These are phyloP conservation scores for Euryodendron excelsum DNA, from an alignment of 148 eudicot genomes.

Conservation along the genomic window DNA sequence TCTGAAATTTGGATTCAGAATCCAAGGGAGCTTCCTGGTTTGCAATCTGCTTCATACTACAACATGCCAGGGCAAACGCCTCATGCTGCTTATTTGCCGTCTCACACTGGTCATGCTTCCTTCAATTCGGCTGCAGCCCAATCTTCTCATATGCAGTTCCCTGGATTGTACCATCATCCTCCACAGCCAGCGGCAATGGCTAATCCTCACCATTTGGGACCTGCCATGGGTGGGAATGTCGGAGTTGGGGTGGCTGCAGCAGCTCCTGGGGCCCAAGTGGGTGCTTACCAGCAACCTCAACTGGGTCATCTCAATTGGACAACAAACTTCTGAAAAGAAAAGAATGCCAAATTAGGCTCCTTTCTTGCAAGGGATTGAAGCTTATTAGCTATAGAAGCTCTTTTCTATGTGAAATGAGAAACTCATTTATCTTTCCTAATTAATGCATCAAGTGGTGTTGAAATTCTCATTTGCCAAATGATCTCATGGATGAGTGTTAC, in stretches of 20 bases:
- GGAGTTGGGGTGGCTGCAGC: slow-evolving; percentile 58
- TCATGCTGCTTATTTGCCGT: slow-evolving; percentile 66
- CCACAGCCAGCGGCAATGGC: slow-evolving; percentile 58
- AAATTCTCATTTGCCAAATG: neutral
- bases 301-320: slow-evolving; percentile 77
- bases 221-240: slow-evolving; percentile 47
- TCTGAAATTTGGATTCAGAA: slow-evolving; percentile 79
- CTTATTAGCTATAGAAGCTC: slow-evolving; percentile 30
- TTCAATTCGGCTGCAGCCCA: slow-evolving; percentile 67
- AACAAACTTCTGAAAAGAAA: slow-evolving; percentile 61
- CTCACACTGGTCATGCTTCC: slow-evolving; percentile 64
- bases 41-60: slow-evolving; percentile 75
- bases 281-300: slow-evolving; percentile 76
- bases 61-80: slow-evolving; percentile 73
- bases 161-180: slow-evolving; percentile 64
- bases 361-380: slow-evolving; percentile 17
- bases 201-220: slow-evolving; percentile 66
- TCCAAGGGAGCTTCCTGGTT: slow-evolving; percentile 60
- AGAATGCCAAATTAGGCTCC: slow-evolving; percentile 5
- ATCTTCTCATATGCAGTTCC: slow-evolving; percentile 81
- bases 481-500: too few relatives aligned
- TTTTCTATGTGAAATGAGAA: slow-evolving; percentile 25
- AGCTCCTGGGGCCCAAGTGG: slow-evolving; percentile 63
- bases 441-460: slow-evolving; percentile 38
- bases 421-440: slow-evolving; percentile 25